phyloP scores from a whole-genome alignment of 495 filamentous ascomycete genomes.

The Hyaloscypha hepaticicola region DNA sequence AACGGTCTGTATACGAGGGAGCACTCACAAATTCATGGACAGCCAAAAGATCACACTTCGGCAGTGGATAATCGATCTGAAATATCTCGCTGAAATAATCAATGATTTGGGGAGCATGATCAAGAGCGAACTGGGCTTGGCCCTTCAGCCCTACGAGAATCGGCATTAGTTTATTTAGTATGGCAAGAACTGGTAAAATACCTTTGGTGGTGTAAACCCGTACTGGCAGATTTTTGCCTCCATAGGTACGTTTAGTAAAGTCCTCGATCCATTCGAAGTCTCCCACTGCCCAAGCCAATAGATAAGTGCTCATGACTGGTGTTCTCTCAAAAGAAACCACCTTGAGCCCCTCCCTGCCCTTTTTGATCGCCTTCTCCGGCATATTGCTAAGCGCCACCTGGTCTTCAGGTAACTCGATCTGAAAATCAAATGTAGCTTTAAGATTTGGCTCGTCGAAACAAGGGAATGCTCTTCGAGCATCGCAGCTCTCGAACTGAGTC shows the following conservation, averaged over 20 bases:
- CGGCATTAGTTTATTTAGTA: not conserved
- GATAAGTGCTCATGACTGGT: conserved; percentile 96
- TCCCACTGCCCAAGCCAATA: conserved; percentile 93
- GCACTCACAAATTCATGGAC: conserved; percentile 82
- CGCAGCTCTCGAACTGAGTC: conserved; percentile 96
- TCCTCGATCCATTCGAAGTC: conserved; percentile 96
- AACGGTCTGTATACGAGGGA: not conserved
- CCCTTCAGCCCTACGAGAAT: conserved; percentile 61
- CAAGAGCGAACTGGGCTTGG: conserved; percentile 81
- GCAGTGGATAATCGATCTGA: conserved; percentile 90
- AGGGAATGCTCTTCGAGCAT: conserved; percentile 90
- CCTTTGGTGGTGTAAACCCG: conserved; percentile 89
- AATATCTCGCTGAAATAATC: conserved; percentile 97
- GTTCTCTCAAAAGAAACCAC: conserved; percentile 80
- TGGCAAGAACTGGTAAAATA: not conserved
- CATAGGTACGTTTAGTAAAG: conserved; percentile 82
- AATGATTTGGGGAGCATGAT: conserved; percentile 83
- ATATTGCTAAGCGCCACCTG: conserved; percentile 92
- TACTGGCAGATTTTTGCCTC: conserved; percentile 86
- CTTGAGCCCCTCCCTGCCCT: conserved; percentile 64
- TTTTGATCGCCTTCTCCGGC: conserved; percentile 62
- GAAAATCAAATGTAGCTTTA: conserved; percentile 92
- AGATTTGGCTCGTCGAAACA: conserved; percentile 98
- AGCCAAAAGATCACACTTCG: conserved; percentile 91
- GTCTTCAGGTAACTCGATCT: conserved; percentile 84